Percentiles rank a stretch among this genome's conserved stretches.
Evolutionary conservation across 306 rosid species (phyloP).

Genomic region (Oxytropis ochrocephala): DNA sequence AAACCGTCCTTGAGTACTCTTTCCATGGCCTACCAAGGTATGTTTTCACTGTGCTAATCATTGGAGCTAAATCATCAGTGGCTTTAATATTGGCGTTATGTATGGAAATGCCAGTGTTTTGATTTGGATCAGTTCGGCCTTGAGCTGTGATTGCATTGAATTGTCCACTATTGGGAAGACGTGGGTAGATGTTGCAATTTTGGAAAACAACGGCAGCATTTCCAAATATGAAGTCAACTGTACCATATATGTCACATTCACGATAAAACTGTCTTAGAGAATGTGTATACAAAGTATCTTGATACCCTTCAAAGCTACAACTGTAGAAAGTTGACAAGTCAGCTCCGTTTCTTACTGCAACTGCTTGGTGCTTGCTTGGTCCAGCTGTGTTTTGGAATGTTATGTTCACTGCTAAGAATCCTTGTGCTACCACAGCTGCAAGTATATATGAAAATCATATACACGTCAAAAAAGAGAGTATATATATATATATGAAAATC

Average conservation of each 20-base stretch:
- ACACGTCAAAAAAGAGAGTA: no score
- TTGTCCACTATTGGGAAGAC: constrained; percentile 48
- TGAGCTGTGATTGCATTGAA: constrained; percentile 75
- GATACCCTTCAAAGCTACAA: constrained; percentile 82
- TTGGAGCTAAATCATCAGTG: constrained; percentile 36
- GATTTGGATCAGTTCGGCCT: constrained; percentile 67
- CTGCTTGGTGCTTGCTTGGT: constrained; percentile 70
- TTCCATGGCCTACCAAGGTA: constrained; percentile 85
- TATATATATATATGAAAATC: neutral
- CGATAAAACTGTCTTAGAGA: constrained; percentile 71
- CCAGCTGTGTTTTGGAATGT: constrained; percentile 82
- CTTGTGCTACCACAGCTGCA: constrained; percentile 59
- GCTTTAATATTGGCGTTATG: constrained; percentile 47
- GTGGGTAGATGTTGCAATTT: constrained; percentile 57
- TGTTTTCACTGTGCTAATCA: constrained; percentile 23
- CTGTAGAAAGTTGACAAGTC: constrained; percentile 61
- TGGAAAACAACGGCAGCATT: constrained; percentile 66
- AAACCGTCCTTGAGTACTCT: constrained; percentile 57
- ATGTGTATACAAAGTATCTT: constrained; percentile 75
- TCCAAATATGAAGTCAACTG: constrained; percentile 80
- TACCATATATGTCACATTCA: constrained; percentile 80
- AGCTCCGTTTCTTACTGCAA: constrained; percentile 65
- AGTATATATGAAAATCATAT: neutral
- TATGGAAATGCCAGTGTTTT: constrained; percentile 66
- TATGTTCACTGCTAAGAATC: constrained; percentile 67